A percentile compares a stretch with the other conserved stretches of the same genome.
Evolutionary conservation across 441 rosid genomes (phyloP).

Genomic region (Pelargonium myrrhifolium): DNA sequence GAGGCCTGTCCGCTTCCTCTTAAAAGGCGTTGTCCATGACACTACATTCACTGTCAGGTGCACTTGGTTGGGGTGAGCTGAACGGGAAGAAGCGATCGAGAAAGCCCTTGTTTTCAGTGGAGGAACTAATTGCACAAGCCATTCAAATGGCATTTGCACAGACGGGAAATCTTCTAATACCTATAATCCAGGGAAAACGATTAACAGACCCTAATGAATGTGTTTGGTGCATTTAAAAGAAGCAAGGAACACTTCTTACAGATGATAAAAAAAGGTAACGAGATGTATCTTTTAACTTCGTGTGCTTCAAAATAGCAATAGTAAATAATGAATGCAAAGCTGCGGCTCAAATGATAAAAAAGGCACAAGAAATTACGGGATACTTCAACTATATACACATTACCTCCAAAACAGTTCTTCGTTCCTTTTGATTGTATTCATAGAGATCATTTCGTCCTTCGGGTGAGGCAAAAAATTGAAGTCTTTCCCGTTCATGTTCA

Average conservation of each 20-base stretch:
- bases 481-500: slow-evolving; percentile 75
- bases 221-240: neutral
- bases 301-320: no score
- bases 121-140: slow-evolving; percentile 93
- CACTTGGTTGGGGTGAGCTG: slow-evolving; percentile 71
- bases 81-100: slow-evolving; percentile 84
- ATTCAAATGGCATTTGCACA: slow-evolving; percentile 84
- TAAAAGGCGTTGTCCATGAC: slow-evolving; percentile 79
- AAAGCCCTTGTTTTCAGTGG: slow-evolving; percentile 74
- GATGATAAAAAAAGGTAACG: no score
- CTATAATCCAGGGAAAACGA: slow-evolving; percentile 26
- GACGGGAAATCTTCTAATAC: slow-evolving; percentile 92
- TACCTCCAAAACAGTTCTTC: slow-evolving; percentile 89
- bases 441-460: slow-evolving; percentile 95
- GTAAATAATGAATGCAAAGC: no score
- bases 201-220: no score
- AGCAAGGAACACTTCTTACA: no score
- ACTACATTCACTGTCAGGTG: slow-evolving; percentile 84
- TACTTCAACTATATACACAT: slow-evolving; percentile 13
- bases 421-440: slow-evolving; percentile 86
- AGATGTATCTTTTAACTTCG: no score
- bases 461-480: slow-evolving; percentile 77
- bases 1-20: slow-evolving; percentile 66
- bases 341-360: neutral
- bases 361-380: neutral